phyloP scores from a whole-genome alignment of 106 monocot genomes.

The Acorus calamus region DNA sequence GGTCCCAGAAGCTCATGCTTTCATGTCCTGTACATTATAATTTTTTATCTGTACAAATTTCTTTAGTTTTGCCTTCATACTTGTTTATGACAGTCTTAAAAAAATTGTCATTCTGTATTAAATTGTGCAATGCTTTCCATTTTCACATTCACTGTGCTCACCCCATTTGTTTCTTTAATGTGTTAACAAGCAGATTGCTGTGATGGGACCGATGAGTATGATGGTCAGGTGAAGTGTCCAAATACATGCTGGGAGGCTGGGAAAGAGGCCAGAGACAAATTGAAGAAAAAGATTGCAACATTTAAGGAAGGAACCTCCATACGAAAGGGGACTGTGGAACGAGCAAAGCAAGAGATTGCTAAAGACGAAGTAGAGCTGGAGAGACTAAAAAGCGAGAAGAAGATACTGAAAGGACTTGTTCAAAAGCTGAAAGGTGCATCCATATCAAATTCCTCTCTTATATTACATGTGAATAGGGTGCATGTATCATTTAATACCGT shows the following conservation, averaged over 20 bases:
- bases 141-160: too few relatives aligned
- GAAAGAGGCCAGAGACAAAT: slow-evolving; percentile 74
- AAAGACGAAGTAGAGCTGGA: slow-evolving; percentile 78
- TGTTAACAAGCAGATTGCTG: slow-evolving; percentile 62
- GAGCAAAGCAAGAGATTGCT: slow-evolving; percentile 64
- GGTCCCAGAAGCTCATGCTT: too few relatives aligned
- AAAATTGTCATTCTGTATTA: too few relatives aligned
- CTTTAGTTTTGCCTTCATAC: not conserved
- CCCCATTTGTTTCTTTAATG: too few relatives aligned
- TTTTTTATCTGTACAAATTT: too few relatives aligned
- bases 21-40: too few relatives aligned
- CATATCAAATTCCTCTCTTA: not conserved
- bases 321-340: slow-evolving; percentile 57
- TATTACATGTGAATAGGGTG: too few relatives aligned
- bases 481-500: not conserved
- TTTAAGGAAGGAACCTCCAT: slow-evolving; percentile 56
- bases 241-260: slow-evolving; percentile 99
- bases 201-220: slow-evolving; percentile 97
- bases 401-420: slow-evolving; percentile 71
- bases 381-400: slow-evolving; percentile 73
- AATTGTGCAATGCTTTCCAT: too few relatives aligned
- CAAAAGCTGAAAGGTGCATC: slow-evolving; percentile 74
- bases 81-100: not conserved
- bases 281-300: slow-evolving; percentile 80
- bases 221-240: slow-evolving; percentile 46